Base-by-base conservation (phyloP, 305 asterid species). In the Nicotiana rustica region DNA sequence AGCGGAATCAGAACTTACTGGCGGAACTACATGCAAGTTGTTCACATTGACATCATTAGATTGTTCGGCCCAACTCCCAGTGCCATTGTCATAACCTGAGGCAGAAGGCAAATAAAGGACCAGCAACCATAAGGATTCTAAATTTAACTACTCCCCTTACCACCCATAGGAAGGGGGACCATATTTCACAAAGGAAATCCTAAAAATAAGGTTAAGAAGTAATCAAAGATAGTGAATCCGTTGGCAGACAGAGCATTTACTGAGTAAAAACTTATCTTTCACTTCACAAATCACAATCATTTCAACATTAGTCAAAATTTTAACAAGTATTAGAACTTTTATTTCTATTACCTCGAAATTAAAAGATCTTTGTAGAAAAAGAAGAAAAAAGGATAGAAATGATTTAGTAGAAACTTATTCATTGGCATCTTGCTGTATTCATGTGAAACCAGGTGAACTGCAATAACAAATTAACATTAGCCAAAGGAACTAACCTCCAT, bases 21-120 rank as follows among this genome's bases (percentile, higher is more conserved):
- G 96, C 38, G 98, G 96, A 62, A 88, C 89, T 81, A 91, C 92
- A 84, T 97, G 98, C 92, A 97, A 89, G 91, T 90, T 97, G 91
- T 89, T 95, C 77, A 95, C 91, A 85, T 91, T 92, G 61, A 88
- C 91, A 87, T 91, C 94, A 86, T 86, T 94, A 69, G 98, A 90
- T 86, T 91, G 96, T 66, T 96, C 98, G 85, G 90, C 93, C 97
- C 96, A 92, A 85, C 87, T 86, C 75, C 91, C 93, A 73, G 91
- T 87, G 85, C 96, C 93, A 85, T 91, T 93, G 59, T 92, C 97
- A 84, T 89, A 92, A 89, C 97, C 99, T 93, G 91, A 85, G 89
- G 62, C 79, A 81, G 79, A 65, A 82, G 80, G 82, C 77, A 85
- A 78, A 78, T 75, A 76, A 14, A 81, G 68, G 56, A 52, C 12